Percentiles rank a stretch among this genome's conserved stretches.
These are phyloP conservation scores for Entomortierella beljakovae DNA, from an alignment of 192 early-diverging fungal genomes.

Conservation along the genomic window DNA sequence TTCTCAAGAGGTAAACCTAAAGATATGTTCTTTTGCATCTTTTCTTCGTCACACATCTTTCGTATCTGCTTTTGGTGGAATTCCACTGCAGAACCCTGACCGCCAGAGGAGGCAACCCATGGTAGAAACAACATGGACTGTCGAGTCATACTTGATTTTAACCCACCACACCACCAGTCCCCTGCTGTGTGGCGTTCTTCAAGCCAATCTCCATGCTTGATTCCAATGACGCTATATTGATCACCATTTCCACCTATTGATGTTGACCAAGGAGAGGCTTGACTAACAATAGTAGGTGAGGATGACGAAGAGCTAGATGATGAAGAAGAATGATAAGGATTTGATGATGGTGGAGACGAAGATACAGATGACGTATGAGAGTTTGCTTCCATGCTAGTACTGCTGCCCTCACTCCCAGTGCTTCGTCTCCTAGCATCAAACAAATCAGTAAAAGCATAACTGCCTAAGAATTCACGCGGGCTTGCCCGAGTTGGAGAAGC, in stretches of 20 bases:
- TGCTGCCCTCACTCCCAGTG: neutral
- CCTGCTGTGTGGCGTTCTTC: slow-evolving; percentile 12
- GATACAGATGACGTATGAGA: neutral
- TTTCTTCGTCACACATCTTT: slow-evolving; percentile 2
- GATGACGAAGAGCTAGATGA: slow-evolving; percentile 9
- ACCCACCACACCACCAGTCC: slow-evolving; percentile 36
- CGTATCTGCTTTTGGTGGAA: slow-evolving; percentile 17
- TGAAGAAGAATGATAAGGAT: neutral
- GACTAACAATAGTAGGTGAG: neutral
- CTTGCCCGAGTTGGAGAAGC: neutral
- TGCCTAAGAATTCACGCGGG: neutral
- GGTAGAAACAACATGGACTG: slow-evolving; percentile 39
- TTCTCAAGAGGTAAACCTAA: too few relatives aligned
- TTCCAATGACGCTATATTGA: slow-evolving; percentile 41
- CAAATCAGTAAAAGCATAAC: slow-evolving; percentile 21
- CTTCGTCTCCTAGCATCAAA: neutral
- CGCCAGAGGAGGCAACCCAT: slow-evolving; percentile 8
- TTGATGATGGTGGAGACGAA: slow-evolving; percentile 1
- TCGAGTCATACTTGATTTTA: slow-evolving; percentile 16
- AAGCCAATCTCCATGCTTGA: slow-evolving; percentile 39
- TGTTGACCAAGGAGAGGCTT: neutral
- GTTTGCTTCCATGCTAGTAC: neutral
- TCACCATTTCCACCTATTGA: slow-evolving; percentile 3
- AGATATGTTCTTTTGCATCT: neutral
- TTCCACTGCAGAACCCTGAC: neutral